phyloP scores from a whole-genome alignment of 768 basidiomycete species.

The Tulasnella sp. region DNA sequence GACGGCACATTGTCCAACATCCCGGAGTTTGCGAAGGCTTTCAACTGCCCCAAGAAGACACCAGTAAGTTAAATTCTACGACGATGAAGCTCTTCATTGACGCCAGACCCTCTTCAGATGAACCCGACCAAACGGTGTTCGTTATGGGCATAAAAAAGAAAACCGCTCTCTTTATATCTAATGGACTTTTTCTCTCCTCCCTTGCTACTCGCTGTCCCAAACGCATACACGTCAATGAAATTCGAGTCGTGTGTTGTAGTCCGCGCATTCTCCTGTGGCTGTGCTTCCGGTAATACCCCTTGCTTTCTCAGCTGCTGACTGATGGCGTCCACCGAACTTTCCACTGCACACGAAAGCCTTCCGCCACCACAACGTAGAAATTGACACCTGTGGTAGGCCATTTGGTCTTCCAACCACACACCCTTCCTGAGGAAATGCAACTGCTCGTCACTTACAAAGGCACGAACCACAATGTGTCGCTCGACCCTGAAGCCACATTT shows the following conservation, averaged over 20 bases:
- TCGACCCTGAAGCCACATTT: constrained; percentile 43
- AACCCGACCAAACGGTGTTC: not conserved
- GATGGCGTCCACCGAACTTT: too few species aligned
- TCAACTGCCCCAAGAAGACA: constrained; percentile 55
- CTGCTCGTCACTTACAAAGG: constrained; percentile 10
- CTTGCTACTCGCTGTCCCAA: not conserved
- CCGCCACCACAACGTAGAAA: not conserved
- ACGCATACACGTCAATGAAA: not conserved
- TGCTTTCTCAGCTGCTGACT: too few species aligned
- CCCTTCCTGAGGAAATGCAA: not conserved
- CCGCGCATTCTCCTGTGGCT: not conserved
- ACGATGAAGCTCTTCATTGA: not conserved
- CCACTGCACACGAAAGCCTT: not conserved
- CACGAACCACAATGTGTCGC: constrained; percentile 31
- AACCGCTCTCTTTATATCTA: not conserved
- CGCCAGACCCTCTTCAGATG: not conserved
- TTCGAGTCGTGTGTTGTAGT: not conserved
- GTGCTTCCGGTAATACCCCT: not conserved
- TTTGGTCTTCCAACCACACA: not conserved
- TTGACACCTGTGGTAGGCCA: too few species aligned
- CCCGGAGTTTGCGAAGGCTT: constrained; percentile 78
- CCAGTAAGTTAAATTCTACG: constrained; percentile 39
- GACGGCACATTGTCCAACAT: constrained; percentile 83
- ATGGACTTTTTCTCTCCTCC: not conserved
- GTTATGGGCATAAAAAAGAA: not conserved